Evolutionary conservation across 176 grass and related monocot species (phyloP).

Genomic region (Oryza glaberrima): DNA sequence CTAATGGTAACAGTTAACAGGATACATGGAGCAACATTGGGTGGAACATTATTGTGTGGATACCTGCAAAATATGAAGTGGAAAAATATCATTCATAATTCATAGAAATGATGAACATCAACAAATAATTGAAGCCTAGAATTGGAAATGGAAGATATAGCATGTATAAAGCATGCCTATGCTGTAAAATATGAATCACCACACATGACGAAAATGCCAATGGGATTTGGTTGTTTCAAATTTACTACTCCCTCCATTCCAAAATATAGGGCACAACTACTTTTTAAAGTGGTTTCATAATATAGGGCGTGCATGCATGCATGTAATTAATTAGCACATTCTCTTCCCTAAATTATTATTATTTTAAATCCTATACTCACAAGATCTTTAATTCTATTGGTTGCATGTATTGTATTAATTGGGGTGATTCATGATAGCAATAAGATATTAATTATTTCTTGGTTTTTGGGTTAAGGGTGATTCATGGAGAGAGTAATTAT

Average conservation of each 20-base stretch:
- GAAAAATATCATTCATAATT: slow-evolving; percentile 30
- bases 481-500: neutral
- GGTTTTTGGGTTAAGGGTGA: too few species aligned
- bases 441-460: too few species aligned
- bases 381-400: too few species aligned
- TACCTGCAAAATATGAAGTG: slow-evolving; percentile 69
- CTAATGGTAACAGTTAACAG: slow-evolving; percentile 54
- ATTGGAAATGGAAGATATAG: neutral
- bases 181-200: slow-evolving; percentile 8
- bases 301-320: too few species aligned
- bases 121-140: slow-evolving; percentile 4
- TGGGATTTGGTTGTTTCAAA: slow-evolving; percentile 4
- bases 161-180: neutral
- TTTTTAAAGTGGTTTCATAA: too few species aligned
- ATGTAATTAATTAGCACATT: too few species aligned
- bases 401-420: too few species aligned
- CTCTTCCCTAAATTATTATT: too few species aligned
- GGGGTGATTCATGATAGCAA: too few species aligned
- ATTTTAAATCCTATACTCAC: too few species aligned
- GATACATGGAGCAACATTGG: slow-evolving; percentile 79
- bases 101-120: neutral
- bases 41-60: slow-evolving; percentile 74
- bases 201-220: neutral
- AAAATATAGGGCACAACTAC: too few species aligned
- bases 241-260: neutral